Evolutionary conservation across 306 rosid genomes (phyloP).

Genomic region (Senna siamea): DNA sequence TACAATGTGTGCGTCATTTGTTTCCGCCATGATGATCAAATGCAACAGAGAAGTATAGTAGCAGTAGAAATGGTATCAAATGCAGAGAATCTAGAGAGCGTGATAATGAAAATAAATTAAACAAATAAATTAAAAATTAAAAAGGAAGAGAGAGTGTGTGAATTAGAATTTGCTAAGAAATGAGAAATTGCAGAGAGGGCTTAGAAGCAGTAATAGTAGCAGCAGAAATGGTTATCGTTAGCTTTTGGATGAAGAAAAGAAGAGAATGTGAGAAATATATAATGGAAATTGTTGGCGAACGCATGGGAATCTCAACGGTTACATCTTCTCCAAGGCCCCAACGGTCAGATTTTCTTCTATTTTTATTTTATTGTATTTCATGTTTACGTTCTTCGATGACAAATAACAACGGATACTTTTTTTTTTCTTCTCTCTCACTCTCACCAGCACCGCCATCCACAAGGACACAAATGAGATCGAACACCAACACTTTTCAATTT

Average conservation of each 20-base stretch:
- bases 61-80: no score
- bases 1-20: constrained; percentile 62
- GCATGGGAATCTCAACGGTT: constrained; percentile 32
- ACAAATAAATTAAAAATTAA: background rate
- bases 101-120: background rate
- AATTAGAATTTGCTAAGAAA: background rate
- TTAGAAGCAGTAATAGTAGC: no score
- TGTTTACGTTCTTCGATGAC: constrained; percentile 2
- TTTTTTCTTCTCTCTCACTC: no score
- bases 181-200: constrained; percentile 25
- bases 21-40: constrained; percentile 56
- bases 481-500: no score
- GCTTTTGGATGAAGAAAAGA: background rate
- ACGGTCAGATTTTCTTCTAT: constrained; percentile 32
- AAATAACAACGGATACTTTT: no score
- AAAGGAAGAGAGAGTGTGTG: no score
- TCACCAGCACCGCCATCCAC: no score
- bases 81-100: background rate
- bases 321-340: constrained; percentile 12
- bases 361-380: background rate
- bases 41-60: no score
- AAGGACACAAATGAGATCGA: no score
- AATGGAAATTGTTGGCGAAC: background rate
- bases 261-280: background rate
- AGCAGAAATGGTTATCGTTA: background rate